Conservation (phyloP, 1,284 basidiomycete genomes). For the Fomitopsis schrenkii region DNA sequence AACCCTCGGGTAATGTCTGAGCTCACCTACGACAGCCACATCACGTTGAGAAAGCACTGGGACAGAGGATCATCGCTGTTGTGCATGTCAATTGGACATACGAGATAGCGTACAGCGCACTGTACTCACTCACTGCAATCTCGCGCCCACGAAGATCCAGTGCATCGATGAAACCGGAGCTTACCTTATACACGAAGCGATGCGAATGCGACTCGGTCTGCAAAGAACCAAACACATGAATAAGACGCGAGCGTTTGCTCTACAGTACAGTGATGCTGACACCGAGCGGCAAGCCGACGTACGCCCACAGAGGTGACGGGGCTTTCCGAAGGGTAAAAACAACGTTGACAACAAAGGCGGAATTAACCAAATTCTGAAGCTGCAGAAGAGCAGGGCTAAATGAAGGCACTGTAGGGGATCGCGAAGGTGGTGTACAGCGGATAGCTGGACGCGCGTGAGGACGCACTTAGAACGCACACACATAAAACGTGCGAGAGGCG, state of each 20-base stretch:
- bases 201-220: neutral
- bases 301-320: neutral
- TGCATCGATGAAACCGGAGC: neutral
- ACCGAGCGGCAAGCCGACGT: neutral
- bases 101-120: no score
- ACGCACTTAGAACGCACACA: neutral
- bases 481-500: neutral
- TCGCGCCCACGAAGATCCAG: neutral
- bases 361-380: neutral
- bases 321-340: neutral
- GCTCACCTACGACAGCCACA: no score
- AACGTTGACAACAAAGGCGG: neutral
- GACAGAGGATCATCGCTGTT: no score
- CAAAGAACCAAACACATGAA: neutral
- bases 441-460: neutral
- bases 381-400: neutral
- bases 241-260: neutral
- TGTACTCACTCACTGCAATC: neutral
- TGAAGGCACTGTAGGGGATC: neutral
- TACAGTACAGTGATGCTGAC: neutral
- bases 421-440: neutral
- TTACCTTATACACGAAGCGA: no score
- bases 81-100: no score
- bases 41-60: no score
- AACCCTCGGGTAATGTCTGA: no score